Evolutionary conservation across 129 eudicot genomes (phyloP).

Genomic region (Lonicera japonica): DNA sequence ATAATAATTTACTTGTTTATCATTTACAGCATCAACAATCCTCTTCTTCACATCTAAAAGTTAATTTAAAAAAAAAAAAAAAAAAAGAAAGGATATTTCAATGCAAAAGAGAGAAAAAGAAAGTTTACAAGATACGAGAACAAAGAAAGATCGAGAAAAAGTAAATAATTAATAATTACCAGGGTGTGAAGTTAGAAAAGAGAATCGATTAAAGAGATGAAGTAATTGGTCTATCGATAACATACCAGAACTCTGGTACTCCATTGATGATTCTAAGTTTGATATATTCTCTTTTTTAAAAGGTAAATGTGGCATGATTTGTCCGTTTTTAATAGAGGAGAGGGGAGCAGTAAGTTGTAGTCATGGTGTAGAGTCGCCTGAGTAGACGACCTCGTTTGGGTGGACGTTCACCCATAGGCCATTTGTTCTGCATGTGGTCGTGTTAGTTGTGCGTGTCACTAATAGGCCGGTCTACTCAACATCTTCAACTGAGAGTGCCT

Average conservation of each 20-base stretch:
- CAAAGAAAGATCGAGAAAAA: too few relatives aligned
- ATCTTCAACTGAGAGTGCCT: too few relatives aligned
- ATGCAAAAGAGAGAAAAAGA: not conserved
- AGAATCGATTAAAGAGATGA: constrained; percentile 67
- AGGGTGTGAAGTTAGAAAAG: constrained; percentile 58
- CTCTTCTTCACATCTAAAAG: constrained; percentile 78
- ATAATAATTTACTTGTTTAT: constrained; percentile 64
- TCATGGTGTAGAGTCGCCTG: not conserved
- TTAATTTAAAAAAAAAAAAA: too few relatives aligned
- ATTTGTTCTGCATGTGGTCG: too few relatives aligned
- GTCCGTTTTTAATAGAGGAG: too few relatives aligned
- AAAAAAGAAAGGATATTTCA: not conserved
- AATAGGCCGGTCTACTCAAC: too few relatives aligned
- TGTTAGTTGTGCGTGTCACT: too few relatives aligned
- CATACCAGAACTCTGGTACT: constrained; percentile 42
- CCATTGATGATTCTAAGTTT: constrained; percentile 4
- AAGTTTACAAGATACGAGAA: not conserved
- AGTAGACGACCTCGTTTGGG: not conserved
- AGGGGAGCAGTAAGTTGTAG: too few relatives aligned
- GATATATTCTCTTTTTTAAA: too few relatives aligned
- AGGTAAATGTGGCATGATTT: too few relatives aligned
- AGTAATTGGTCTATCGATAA: constrained; percentile 63
- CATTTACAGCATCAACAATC: constrained; percentile 76
- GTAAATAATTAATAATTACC: constrained; percentile 28
- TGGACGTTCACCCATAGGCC: too few relatives aligned